Percentiles rank a stretch among this genome's conserved stretches.
phyloP scores from a whole-genome alignment of 2,329 filamentous ascomycete genomes.

The Colletotrichum viniferum region DNA sequence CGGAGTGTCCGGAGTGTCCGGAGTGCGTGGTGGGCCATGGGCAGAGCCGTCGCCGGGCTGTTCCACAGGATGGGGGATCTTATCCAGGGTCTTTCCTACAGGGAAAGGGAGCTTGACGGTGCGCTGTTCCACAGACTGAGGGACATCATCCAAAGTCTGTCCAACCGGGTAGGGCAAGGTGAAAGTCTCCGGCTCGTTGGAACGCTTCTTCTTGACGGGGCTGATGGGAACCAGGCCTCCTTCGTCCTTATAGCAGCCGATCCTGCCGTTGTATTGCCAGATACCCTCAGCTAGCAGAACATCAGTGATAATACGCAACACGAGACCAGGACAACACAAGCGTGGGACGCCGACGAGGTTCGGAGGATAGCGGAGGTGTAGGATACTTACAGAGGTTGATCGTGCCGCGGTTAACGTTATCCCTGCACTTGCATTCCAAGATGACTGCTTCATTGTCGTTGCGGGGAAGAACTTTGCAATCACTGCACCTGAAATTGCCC shows the following conservation, averaged over 20 bases:
- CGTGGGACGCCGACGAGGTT: no score
- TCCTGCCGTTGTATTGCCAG: background rate
- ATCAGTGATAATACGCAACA: no score
- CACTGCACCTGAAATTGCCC: no score
- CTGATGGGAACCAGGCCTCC: background rate
- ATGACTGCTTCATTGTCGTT: no score
- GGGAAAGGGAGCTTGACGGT: background rate
- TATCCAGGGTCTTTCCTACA: fast-evolving
- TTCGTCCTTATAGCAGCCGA: background rate
- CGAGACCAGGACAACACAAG: no score
- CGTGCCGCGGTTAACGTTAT: no score
- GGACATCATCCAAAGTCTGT: background rate
- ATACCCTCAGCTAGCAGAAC: no score
- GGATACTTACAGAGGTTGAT: no score
- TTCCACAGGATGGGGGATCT: background rate
- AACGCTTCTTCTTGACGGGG: background rate
- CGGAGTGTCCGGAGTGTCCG: no score
- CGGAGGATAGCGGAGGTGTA: no score
- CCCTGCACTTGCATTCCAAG: no score
- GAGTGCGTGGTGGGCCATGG: background rate
- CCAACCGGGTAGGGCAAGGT: background rate
- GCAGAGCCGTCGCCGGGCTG: background rate
- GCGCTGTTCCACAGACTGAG: background rate
- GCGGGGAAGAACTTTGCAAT: no score
- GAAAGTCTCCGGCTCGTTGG: background rate